These are phyloP conservation scores for Blastomyces gilchristii DNA, from an alignment of 2,329 filamentous ascomycete species.

Conservation along the genomic window DNA sequence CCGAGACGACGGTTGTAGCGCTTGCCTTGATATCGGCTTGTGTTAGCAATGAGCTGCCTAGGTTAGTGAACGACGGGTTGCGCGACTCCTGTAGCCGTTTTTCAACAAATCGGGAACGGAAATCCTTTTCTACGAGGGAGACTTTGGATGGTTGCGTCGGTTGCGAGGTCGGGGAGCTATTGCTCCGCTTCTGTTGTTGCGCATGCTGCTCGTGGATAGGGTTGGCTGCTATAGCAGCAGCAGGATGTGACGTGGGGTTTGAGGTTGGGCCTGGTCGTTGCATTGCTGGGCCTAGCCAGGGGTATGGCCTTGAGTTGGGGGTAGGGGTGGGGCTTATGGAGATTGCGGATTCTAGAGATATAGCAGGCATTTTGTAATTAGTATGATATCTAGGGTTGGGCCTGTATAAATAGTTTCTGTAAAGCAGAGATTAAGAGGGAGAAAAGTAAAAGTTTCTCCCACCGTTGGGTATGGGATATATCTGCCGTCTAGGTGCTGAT, in stretches of 20 bases:
- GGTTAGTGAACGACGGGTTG: constrained; percentile 13
- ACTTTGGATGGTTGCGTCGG: constrained; percentile 9
- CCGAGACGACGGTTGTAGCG: background rate
- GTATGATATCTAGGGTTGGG: background rate
- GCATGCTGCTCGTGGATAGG: background rate
- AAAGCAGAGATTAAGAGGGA: background rate
- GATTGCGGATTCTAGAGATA: background rate
- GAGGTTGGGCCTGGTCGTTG: constrained; percentile 7
- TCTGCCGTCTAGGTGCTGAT: background rate
- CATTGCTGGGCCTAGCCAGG: background rate
- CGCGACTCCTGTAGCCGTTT: constrained; percentile 19
- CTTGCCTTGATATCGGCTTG: no score
- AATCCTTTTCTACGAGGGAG: constrained; percentile 30
- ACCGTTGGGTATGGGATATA: background rate
- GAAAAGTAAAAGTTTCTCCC: background rate
- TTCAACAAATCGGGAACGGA: constrained; percentile 31
- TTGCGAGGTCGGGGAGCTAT: background rate
- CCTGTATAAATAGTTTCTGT: no score
- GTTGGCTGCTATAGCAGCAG: background rate
- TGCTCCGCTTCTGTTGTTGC: background rate
- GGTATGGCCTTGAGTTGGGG: background rate
- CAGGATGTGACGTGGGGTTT: constrained; percentile 2
- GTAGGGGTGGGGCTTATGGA: background rate
- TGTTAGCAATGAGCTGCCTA: constrained; percentile 9
- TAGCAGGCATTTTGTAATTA: background rate